phyloP scores from a whole-genome alignment of 2,329 filamentous ascomycete species.

The Fusarium pininemorale region DNA sequence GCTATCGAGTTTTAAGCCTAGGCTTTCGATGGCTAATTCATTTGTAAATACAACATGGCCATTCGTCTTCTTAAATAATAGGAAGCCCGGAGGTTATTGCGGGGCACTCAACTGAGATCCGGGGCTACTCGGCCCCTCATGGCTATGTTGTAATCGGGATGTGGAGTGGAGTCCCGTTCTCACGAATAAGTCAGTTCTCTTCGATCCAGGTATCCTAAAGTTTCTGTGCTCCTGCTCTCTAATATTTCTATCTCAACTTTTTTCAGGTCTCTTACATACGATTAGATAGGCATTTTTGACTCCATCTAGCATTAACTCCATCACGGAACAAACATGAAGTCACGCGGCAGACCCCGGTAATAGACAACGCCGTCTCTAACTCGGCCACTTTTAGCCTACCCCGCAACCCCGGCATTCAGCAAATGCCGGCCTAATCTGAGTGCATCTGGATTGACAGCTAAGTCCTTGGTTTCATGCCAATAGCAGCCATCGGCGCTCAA shows the following conservation, averaged over 20 bases:
- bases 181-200: not conserved
- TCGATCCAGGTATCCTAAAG: too few species aligned
- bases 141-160: not conserved
- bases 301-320: not conserved
- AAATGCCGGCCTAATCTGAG: not conserved
- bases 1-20: too few species aligned
- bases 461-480: not conserved
- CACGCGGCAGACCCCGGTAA: not conserved
- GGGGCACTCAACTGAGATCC: not conserved
- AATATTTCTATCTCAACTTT: accelerated
- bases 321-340: accelerated
- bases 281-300: accelerated
- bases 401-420: not conserved
- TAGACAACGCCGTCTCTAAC: not conserved
- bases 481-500: too few species aligned
- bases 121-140: not conserved
- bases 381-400: not conserved
- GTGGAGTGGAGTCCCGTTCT: not conserved
- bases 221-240: accelerated
- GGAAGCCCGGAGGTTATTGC: not conserved
- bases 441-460: not conserved
- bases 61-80: not conserved
- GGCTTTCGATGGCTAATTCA: not conserved
- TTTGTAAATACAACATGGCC: not conserved
- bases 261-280: accelerated